These are phyloP conservation scores for Fusarium clavum DNA, from an alignment of 2,329 filamentous ascomycete genomes.

Conservation along the genomic window DNA sequence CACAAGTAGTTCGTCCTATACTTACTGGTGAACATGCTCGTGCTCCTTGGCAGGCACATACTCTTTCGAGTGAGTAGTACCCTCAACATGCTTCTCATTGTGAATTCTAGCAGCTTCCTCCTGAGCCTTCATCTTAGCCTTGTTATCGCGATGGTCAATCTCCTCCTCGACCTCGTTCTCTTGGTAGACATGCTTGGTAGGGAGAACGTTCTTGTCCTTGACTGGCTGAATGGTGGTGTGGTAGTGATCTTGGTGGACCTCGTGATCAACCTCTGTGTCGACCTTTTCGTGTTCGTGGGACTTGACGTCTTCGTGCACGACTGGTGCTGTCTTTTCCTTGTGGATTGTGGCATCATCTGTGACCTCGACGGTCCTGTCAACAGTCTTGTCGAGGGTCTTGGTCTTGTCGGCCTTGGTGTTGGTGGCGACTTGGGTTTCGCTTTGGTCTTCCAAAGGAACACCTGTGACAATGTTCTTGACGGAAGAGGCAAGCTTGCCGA, in stretches of 20 bases:
- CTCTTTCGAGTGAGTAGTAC: conserved; percentile 21
- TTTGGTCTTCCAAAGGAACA: neutral
- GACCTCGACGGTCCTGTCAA: conserved; percentile 22
- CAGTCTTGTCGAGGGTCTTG: conserved; percentile 16
- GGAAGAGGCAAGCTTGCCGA: conserved; percentile 19
- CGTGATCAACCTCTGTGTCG: conserved; percentile 25
- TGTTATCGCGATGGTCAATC: conserved; percentile 26
- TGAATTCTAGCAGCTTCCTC: conserved; percentile 27
- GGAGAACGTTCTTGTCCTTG: conserved; percentile 28
- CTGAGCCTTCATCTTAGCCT: conserved; percentile 19
- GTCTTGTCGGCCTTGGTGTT: neutral
- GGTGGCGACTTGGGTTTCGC: conserved; percentile 4
- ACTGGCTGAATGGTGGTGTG: conserved; percentile 31
- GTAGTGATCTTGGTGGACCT: conserved; percentile 29
- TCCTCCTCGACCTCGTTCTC: conserved; percentile 27
- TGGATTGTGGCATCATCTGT: conserved; percentile 20
- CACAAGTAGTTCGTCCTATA: rapidly evolving
- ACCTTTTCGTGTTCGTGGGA: conserved; percentile 30
- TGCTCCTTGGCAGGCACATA: conserved; percentile 18
- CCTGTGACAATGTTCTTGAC: conserved; percentile 27
- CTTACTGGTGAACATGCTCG: conserved; percentile 30
- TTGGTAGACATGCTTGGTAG: conserved; percentile 30
- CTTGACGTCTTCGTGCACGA: conserved; percentile 29
- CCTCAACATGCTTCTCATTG: conserved; percentile 22
- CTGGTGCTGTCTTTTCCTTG: conserved; percentile 25